Evolutionary conservation across 106 monocot genomes (phyloP).

Genomic region (Xerophyta viscosa): DNA sequence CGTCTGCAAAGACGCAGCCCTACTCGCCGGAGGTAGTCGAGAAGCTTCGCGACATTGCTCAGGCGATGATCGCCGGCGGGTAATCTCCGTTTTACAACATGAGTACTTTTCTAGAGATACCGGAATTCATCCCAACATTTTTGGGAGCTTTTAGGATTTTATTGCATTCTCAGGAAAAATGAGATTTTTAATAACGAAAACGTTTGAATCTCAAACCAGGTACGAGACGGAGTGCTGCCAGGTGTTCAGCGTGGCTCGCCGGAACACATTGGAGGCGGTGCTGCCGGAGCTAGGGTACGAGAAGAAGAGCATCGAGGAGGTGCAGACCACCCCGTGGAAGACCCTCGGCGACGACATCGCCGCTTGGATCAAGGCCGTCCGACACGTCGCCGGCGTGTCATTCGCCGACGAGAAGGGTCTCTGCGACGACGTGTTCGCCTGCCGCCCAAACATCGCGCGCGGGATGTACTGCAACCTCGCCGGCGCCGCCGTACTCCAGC

Average conservation of each 20-base stretch:
- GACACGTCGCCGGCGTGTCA: constrained; percentile 12
- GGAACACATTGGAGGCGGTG: constrained; percentile 19
- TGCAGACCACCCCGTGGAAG: constrained; percentile 54
- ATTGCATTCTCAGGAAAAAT: too few species aligned
- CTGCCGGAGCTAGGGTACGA: constrained; percentile 28
- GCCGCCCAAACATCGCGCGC: constrained; percentile 7
- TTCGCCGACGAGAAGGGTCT: constrained; percentile 30
- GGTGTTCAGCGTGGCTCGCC: constrained; percentile 27
- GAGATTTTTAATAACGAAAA: too few species aligned
- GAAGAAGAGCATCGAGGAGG: constrained; percentile 42
- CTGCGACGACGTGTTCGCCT: constrained; percentile 33
- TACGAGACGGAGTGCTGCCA: constrained; percentile 42
- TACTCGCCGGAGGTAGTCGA: constrained; percentile 19
- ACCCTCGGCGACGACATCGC: constrained; percentile 28
- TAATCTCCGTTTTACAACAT: too few species aligned
- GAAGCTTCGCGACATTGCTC: constrained; percentile 20
- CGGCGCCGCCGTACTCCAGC: constrained; percentile 23
- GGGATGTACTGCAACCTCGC: constrained; percentile 34
- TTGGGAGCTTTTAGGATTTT: too few species aligned
- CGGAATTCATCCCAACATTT: too few species aligned
- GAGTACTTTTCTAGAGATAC: too few species aligned
- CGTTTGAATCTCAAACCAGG: too few species aligned
- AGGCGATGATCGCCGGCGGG: constrained; percentile 42
- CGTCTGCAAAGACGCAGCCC: constrained; percentile 1
- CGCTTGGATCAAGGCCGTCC: constrained; percentile 44